Base-by-base conservation (phyloP, 805 yeast species). In the Candida palmyrensis region DNA sequence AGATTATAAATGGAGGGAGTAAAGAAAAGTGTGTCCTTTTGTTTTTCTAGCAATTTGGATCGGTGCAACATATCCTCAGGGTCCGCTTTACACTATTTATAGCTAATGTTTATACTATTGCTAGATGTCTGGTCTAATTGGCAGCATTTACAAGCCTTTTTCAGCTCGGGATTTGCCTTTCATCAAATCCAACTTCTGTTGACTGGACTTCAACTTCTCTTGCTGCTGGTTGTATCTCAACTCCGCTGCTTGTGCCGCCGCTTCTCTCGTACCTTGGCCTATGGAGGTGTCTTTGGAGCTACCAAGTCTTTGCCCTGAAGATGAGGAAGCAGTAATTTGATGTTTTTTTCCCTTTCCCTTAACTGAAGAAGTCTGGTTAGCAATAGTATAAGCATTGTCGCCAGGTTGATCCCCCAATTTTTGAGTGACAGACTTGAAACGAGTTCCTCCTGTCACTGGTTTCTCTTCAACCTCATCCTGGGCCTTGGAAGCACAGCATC, bases 181-280 rank as follows among this genome's bases (percentile, higher is more conserved):
- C 62, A 59, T 51, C 12, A 53, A 47, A 44, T 53, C 45, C 25
- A 66, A 40, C 42, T 54, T 53, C 2, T 44, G 55, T 37, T 47
- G 45, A 33, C 68, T 60, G 13, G 47, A 46, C 33, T 46, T 42
- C 15, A 39, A 18, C 29, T 56, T 44, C 17, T 50, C 51, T 33
- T 60, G 59, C 17, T 51, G 56, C 27, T 45, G 49, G 19, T 51
- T 40, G 38, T 39, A 56, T 28, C 72, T 40, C 22, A 42, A 48
- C 33, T 65, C 64, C 2, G 71, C 71, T 5, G 72, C 72, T 26
- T 39, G 43, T 4, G 68, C 71, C 2, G 56, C 66, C 2, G 68
- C 68, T 14, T 47, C 57, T 30, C 42, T 47, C 13, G 58, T 43
- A 14, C 41, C 33, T 24, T 29, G 27, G 7, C 23, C 30, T n/a